Percentiles rank a stretch among this genome's conserved stretches.
These are phyloP conservation scores for Vanderwaltozyma yarrowii DNA, from an alignment of 805 yeast genomes.

Conservation along the genomic window DNA sequence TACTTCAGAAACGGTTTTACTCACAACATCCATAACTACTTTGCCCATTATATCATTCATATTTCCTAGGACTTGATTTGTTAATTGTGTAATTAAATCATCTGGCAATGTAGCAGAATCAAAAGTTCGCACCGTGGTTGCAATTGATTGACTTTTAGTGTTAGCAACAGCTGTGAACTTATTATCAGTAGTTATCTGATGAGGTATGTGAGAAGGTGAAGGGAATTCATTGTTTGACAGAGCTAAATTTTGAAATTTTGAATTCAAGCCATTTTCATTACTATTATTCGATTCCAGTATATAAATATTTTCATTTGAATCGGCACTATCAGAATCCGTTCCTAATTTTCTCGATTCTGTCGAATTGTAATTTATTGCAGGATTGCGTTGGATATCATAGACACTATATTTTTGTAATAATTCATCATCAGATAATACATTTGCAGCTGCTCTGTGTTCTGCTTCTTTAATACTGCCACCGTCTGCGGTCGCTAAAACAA, in stretches of 20 bases:
- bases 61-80: background rate
- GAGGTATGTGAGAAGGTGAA: no score
- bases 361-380: background rate
- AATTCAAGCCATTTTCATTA: no score
- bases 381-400: conserved; percentile 3
- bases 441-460: conserved; percentile 72
- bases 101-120: background rate
- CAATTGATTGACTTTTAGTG: no score
- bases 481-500: conserved; percentile 51
- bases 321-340: background rate
- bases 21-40: background rate
- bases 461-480: conserved; percentile 63
- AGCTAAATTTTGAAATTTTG: no score
- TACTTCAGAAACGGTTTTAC: background rate
- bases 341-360: background rate
- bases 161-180: no score
- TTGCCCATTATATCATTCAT: background rate
- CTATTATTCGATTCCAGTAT: no score
- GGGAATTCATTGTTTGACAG: no score
- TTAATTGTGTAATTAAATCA: background rate
- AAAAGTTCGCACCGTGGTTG: no score
- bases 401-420: conserved; percentile 42
- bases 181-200: no score
- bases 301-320: background rate
- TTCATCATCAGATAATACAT: conserved; percentile 46